Base-by-base conservation (phyloP, 1,139 yeast genomes). In the Saccharomyces hybrid region DNA sequence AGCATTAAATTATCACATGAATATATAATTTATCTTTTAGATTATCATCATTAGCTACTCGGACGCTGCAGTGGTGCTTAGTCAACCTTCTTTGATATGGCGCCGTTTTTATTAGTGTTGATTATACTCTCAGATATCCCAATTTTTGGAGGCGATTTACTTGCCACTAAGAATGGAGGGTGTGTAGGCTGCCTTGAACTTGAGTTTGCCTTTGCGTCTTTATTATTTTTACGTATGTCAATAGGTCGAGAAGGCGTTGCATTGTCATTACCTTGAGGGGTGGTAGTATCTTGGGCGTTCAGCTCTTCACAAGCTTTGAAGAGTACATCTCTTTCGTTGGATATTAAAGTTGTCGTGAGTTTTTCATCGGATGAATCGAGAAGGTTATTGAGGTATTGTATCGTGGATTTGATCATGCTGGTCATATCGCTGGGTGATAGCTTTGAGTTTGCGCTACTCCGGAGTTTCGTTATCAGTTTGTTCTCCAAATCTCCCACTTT, bases 61-160 rank as follows among this genome's bases (percentile, higher is more conserved):
- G 16, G 38, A 14, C 3, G 8, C 12, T 31, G 32, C 44, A 2
- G 24, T 19, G 32, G 32, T 42, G 16, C 9, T 38, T 21, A 34
- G 14, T 34, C 42, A 38, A 38, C 44, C 11, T 38, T 38, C 11
- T 38, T 38, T 8, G 44, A 38, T 38, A 38, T 38, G 44, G 12
- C 12, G 19, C 16, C 44, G 19, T 38, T 38, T 38, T 38, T 38
- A 38, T 16, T 38, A 38, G 44, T 21, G 11, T 38, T 38, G 11
- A 38, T 16, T 38, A 38, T 16, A 38, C 61, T 59, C n/a, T 55
- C 61, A n/a, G 64, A 57, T 26, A 65, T 48, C 19, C 64, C 66
- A 24, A 62, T 63, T 52, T 64, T 65, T n/a, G 70, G 69, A 19
- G 69, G 69, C 5, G 70, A 66, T 31, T 63, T 64, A 38, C 67